phyloP scores from a whole-genome alignment of 2,329 filamentous ascomycete genomes.

The Trichophaea hybrida region DNA sequence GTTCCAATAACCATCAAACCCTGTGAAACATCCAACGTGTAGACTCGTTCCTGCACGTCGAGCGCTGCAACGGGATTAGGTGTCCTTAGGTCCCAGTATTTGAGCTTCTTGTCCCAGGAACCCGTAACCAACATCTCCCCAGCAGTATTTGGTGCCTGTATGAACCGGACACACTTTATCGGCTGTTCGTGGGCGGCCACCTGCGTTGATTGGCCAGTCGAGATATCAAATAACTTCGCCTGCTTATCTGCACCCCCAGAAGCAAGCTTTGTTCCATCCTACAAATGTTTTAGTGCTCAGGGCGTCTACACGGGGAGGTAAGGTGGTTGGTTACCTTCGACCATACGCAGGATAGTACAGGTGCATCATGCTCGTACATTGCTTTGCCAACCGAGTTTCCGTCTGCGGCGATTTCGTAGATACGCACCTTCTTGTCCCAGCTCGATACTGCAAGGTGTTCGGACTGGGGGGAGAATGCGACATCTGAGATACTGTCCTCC shows the following conservation, averaged over 20 bases:
- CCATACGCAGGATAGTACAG: constrained; percentile 74
- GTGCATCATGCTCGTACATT: constrained; percentile 69
- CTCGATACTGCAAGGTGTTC: constrained; percentile 82
- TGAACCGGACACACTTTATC: constrained; percentile 64
- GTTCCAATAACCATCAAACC: constrained; percentile 83
- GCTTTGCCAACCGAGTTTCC: constrained; percentile 75
- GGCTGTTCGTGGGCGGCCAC: constrained; percentile 75
- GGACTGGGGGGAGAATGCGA: constrained; percentile 61
- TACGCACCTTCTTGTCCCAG: constrained; percentile 96
- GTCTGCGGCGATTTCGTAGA: constrained; percentile 74
- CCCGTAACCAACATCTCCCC: constrained; percentile 79
- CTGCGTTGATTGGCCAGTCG: constrained; percentile 50
- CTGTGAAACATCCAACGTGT: constrained; percentile 81
- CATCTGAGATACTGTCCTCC: constrained; percentile 75
- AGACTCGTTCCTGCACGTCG: constrained; percentile 61
- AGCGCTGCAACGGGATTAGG: constrained; percentile 51
- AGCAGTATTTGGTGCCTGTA: constrained; percentile 49
- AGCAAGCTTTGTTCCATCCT: constrained; percentile 84
- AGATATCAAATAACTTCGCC: constrained; percentile 74
- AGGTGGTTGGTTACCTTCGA: constrained; percentile 49
- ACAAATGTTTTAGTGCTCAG: constrained; percentile 1
- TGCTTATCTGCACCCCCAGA: constrained; percentile 85
- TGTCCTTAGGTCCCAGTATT: constrained; percentile 71
- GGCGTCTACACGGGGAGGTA: constrained; percentile 6
- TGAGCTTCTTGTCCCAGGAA: constrained; percentile 80